These are phyloP conservation scores for Cyclotella choctawhatcheeana DNA, from an alignment of 108 stramenopile genomes.

Conservation along the genomic window DNA sequence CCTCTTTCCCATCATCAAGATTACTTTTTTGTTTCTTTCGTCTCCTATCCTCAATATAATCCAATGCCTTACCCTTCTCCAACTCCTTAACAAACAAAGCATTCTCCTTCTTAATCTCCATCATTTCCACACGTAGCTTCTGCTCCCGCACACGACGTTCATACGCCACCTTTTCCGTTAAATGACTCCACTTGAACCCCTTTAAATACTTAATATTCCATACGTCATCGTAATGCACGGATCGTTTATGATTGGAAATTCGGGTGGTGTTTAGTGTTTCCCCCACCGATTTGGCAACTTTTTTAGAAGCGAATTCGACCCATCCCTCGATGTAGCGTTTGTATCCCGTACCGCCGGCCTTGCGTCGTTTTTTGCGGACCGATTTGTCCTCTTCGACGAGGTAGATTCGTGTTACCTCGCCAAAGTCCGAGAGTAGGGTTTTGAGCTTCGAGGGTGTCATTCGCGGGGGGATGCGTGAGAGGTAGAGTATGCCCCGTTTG, in stretches of 20 bases:
- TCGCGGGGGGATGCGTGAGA: constrained; percentile 94
- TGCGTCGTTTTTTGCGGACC: constrained; percentile 76
- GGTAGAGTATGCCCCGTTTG: constrained; percentile 91
- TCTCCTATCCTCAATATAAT: constrained; percentile 90
- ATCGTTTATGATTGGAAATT: constrained; percentile 83
- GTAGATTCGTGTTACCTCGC: constrained; percentile 89
- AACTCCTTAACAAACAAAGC: constrained; percentile 88
- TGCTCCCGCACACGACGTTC: constrained; percentile 93
- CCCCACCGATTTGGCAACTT: constrained; percentile 85
- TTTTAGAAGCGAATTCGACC: constrained; percentile 95
- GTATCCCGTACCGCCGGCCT: constrained; percentile 73
- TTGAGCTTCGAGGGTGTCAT: constrained; percentile 96
- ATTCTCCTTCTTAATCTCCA: constrained; percentile 90
- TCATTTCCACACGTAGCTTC: constrained; percentile 90
- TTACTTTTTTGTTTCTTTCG: constrained; percentile 61
- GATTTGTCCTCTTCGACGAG: constrained; percentile 92
- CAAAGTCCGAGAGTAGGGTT: constrained; percentile 89
- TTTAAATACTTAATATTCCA: constrained; percentile 96
- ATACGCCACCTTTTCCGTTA: constrained; percentile 98
- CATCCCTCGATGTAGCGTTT: constrained; percentile 95
- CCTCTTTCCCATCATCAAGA: constrained; percentile 35
- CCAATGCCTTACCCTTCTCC: constrained; percentile 88
- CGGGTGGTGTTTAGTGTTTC: constrained; percentile 85
- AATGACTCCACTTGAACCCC: constrained; percentile 95
- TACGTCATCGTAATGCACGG: constrained; percentile 84